A percentile compares a stretch with the other conserved stretches of the same genome.
Conservation (phyloP, 768 basidiomycete genomes). For the Boletus fagicola region DNA sequence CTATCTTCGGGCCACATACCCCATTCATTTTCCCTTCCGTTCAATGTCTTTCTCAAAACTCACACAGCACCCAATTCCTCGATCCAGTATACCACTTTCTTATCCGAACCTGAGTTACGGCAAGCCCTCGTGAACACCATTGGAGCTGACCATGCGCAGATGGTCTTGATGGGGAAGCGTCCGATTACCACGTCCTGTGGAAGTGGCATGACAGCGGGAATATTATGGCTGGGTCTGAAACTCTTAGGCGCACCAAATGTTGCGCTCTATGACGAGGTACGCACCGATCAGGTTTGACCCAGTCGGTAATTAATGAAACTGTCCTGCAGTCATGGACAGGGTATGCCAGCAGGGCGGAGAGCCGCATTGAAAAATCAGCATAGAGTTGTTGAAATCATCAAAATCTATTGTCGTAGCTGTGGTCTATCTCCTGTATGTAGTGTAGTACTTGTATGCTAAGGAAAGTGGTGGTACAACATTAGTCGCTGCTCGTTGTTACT, state of each 20-base stretch:
- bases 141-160: conserved; percentile 53
- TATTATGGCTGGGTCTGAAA: conserved; percentile 91
- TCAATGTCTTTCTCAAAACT: conserved; percentile 65
- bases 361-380: conserved; percentile 61
- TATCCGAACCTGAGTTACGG: conserved; percentile 55
- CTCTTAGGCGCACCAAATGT: conserved; percentile 58
- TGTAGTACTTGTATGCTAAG: conserved; percentile 19
- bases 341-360: conserved; percentile 75
- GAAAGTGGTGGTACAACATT: conserved; percentile 33
- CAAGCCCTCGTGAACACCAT: conserved; percentile 61
- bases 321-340: conserved; percentile 88
- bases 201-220: conserved; percentile 96
- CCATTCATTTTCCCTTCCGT: conserved; percentile 80
- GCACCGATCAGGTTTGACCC: conserved; percentile 22
- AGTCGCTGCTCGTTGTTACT: conserved; percentile 16
- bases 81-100: conserved; percentile 56
- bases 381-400: conserved; percentile 11
- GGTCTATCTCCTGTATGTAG: conserved; percentile 7
- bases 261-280: conserved; percentile 92
- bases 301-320: conserved; percentile 18
- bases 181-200: conserved; percentile 80
- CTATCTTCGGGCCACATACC: conserved; percentile 94
- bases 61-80: conserved; percentile 35
- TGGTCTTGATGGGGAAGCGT: conserved; percentile 58
- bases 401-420: conserved; percentile 4